Percentiles rank a stretch among this genome's conserved stretches.
phyloP scores from a whole-genome alignment of 2,329 filamentous ascomycete genomes.

The Curvularia sp. region DNA sequence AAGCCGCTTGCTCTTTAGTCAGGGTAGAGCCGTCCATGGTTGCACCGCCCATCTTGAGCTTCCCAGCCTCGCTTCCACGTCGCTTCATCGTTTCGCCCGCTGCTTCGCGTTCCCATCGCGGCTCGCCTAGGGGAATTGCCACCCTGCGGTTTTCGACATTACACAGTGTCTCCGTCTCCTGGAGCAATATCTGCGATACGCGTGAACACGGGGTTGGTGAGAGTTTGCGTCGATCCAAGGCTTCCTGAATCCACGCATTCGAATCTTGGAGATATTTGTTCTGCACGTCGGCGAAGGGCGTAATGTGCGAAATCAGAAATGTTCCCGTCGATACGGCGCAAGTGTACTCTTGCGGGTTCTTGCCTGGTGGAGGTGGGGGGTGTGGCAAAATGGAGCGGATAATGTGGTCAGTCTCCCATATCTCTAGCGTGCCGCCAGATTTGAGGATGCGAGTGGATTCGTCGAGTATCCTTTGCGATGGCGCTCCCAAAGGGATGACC shows the following conservation, averaged over 20 bases:
- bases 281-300: conserved; percentile 78
- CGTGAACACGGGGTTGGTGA: conserved; percentile 79
- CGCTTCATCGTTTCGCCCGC: conserved; percentile 53
- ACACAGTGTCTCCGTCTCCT: conserved; percentile 75
- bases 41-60: conserved; percentile 45
- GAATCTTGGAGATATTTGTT: conserved; percentile 85
- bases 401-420: conserved; percentile 88
- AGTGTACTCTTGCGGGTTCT: conserved; percentile 67
- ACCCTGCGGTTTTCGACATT: conserved; percentile 77
- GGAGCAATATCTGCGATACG: conserved; percentile 77
- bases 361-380: conserved; percentile 66
- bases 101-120: conserved; percentile 85
- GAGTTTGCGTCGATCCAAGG: conserved; percentile 74
- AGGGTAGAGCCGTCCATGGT: conserved; percentile 59
- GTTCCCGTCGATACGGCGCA: conserved; percentile 75
- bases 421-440: conserved; percentile 79
- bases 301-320: conserved; percentile 82
- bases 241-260: conserved; percentile 80
- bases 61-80: conserved; percentile 61
- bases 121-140: conserved; percentile 84
- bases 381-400: conserved; percentile 85
- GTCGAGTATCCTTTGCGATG: conserved; percentile 66
- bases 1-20: conserved; percentile 72
- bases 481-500: conserved; percentile 64
- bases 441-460: conserved; percentile 80